A percentile compares a stretch with the other conserved stretches of the same genome.
Evolutionary conservation across 2,329 filamentous ascomycete species (phyloP).

Genomic region (Orbilia quercus): DNA sequence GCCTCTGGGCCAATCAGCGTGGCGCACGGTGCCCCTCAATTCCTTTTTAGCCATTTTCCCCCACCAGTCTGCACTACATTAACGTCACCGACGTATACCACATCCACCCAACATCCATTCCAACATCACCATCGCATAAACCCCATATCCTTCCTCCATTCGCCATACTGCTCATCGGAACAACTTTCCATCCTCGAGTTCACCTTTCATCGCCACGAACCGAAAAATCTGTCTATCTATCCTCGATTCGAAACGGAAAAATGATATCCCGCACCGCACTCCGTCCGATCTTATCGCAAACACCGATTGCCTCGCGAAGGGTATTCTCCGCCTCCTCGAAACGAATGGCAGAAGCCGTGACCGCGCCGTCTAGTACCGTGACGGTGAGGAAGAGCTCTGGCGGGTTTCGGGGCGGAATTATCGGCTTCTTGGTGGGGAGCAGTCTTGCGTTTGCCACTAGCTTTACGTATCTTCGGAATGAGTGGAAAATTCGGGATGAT

Average conservation of each 20-base stretch:
- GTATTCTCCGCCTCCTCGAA: slow-evolving; percentile 48
- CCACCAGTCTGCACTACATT: slow-evolving; percentile 41
- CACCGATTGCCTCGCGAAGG: slow-evolving; percentile 42
- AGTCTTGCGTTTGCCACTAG: slow-evolving; percentile 49
- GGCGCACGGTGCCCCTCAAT: slow-evolving; percentile 40
- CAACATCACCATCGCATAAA: neutral
- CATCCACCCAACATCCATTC: slow-evolving; percentile 17
- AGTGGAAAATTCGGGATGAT: slow-evolving; percentile 54
- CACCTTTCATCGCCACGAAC: neutral
- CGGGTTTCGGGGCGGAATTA: slow-evolving; percentile 46
- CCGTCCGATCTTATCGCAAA: slow-evolving; percentile 43
- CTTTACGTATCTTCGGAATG: slow-evolving; percentile 53
- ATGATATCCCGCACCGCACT: slow-evolving; percentile 55
- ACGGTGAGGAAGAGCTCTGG: slow-evolving; percentile 55
- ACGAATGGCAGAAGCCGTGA: slow-evolving; percentile 34
- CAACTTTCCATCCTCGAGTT: neutral
- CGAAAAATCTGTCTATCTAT: neutral
- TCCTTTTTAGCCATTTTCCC: slow-evolving; percentile 48
- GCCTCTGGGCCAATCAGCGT: neutral
- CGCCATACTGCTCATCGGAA: neutral
- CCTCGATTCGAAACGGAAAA: neutral
- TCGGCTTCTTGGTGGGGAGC: slow-evolving; percentile 53
- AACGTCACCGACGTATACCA: slow-evolving; percentile 38
- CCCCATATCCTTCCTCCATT: slow-evolving; percentile 1
- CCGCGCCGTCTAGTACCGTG: slow-evolving; percentile 27